Base-by-base conservation (phyloP, 441 rosid species). In the Lepidium campestre region DNA sequence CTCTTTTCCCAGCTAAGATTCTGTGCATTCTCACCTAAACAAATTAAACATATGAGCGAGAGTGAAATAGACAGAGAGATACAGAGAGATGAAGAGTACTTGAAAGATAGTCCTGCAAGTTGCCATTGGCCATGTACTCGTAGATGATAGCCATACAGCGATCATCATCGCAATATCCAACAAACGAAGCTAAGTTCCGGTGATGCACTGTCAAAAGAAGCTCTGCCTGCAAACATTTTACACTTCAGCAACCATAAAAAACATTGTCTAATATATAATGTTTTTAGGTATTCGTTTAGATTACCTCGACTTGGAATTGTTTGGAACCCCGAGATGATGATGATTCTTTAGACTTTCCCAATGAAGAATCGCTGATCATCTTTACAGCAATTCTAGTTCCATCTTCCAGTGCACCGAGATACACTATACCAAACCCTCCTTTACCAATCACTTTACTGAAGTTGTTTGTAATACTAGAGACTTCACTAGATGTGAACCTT, bases 401-500 rank as follows among this genome's bases (percentile, higher is more conserved):
- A 67, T 81, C 77, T 35, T 62, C 65, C 1, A 81, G 75, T 13
- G 31, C 47, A 4, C 84, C 88, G 2, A 62, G 65, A 40, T 81
- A 81, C 20, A 84, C 89, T n/a, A 68, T 71, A 62, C 80, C 89
- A 18, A 70, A 82, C 2, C 85, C 86, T 56, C 89, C 86, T 60
- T 74, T 76, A 63, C 86, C 85, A 5, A 84, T 73, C 4, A 64
- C 78, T 17, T 32, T 74, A 14, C 15, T 18, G 32, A 82, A 82
- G 57, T 82, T 75, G 7, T 62, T 41, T 29, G 84, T 82, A 8
- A 82, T 71, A 10, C 54, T 78, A 17, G 69, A 56, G 49, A 82
- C 78, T 47, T 80, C 77, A 25, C 46, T 63, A 40, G 65, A 83
- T 1, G 75, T 76, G 42, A 81, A 78, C 58, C 77, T 67, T 54